Conservation (phyloP, 2,329 filamentous ascomycete genomes). For the Hypoxylon sp. region DNA sequence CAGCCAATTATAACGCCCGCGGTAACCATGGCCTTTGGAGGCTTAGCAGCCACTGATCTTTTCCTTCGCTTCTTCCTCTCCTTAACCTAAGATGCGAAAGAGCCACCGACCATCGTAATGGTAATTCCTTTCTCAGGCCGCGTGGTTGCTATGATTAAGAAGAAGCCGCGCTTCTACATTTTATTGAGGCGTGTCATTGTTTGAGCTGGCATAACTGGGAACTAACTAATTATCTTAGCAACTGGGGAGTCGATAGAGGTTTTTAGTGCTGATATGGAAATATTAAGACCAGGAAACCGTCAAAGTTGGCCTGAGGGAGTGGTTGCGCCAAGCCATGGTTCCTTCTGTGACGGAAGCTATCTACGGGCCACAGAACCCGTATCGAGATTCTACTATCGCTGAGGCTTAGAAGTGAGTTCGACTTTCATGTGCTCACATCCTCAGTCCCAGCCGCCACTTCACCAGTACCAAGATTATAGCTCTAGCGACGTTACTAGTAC, state of each 20-base stretch:
- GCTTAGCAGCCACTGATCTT: background rate
- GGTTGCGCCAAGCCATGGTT: background rate
- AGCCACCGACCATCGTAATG: background rate
- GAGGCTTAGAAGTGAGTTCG: background rate
- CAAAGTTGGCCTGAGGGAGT: background rate
- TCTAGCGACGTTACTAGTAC: conserved; percentile 28
- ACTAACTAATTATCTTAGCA: conserved; percentile 9
- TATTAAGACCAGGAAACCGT: background rate
- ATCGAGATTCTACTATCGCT: background rate
- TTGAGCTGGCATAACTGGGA: background rate
- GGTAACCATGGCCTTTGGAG: background rate
- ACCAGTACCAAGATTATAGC: conserved; percentile 44
- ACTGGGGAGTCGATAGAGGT: too few relatives aligned
- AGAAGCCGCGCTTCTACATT: conserved; percentile 39
- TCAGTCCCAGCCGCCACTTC: conserved; percentile 45
- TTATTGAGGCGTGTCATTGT: conserved; percentile 34
- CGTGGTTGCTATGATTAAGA: conserved; percentile 45
- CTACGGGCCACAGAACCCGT: background rate
- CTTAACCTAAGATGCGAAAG: conserved; percentile 4
- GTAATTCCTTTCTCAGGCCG: background rate
- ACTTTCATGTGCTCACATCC: conserved; percentile 9
- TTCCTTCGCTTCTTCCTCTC: conserved; percentile 7
- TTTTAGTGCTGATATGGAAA: background rate
- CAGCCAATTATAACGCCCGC: too few relatives aligned
- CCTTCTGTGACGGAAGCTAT: background rate